Evolutionary conservation across 768 basidiomycete species (phyloP).

Genomic region (Lentinula guzmanii): DNA sequence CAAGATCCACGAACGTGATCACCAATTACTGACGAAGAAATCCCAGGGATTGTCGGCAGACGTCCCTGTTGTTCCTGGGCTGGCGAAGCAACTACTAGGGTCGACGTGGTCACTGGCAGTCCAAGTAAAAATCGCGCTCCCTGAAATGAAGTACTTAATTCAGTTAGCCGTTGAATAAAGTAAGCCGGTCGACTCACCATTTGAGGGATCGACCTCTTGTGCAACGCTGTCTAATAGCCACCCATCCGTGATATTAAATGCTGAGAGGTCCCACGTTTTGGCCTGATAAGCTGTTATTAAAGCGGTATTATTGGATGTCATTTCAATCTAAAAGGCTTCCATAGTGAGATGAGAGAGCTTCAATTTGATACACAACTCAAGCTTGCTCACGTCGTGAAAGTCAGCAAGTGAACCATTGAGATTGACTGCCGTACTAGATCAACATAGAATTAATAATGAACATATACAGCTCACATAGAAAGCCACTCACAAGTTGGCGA

Average conservation of each 20-base stretch:
- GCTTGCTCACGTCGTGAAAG: conserved; percentile 3
- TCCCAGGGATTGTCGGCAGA: conserved; percentile 1
- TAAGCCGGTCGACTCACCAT: neutral
- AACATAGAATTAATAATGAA: neutral
- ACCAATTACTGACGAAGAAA: neutral
- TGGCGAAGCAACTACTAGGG: neutral
- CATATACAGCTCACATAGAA: neutral
- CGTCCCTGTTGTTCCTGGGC: neutral
- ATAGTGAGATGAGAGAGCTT: neutral
- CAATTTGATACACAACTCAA: neutral
- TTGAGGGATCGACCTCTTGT: conserved; percentile 2
- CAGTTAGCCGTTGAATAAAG: neutral
- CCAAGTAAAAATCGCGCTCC: conserved; percentile 3
- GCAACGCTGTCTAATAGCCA: conserved; percentile 3
- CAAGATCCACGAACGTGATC: neutral
- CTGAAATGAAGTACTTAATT: neutral
- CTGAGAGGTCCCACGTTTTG: conserved; percentile 2
- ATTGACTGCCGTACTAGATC: neutral
- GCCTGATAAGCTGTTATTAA: conserved; percentile 1
- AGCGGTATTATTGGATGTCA: conserved; percentile 4
- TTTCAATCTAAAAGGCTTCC: neutral
- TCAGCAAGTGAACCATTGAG: conserved; percentile 1
- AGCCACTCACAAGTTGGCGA: conserved; percentile 5
- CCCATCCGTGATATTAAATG: neutral
- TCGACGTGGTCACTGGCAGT: conserved; percentile 4